Conservation (phyloP, 2,329 filamentous ascomycete species). For the Aureobasidium sp. region DNA sequence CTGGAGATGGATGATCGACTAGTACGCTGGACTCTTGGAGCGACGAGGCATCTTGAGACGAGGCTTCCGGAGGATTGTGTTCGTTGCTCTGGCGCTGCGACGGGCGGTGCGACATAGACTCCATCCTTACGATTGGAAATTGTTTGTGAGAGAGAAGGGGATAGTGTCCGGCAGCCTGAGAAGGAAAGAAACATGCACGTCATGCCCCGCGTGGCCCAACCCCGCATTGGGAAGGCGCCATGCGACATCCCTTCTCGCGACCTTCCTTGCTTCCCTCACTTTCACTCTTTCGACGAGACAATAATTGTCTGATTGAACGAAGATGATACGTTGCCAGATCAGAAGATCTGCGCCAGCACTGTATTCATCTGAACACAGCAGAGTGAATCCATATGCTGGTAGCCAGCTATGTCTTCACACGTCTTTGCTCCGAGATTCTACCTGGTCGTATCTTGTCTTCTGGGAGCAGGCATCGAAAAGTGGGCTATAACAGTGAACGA, state of each 20-base stretch:
- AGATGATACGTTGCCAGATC: neutral
- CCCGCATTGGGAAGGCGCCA: slow-evolving; percentile 1
- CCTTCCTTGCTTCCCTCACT: neutral
- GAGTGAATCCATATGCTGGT: too few relatives aligned
- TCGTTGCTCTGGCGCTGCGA: slow-evolving; percentile 4
- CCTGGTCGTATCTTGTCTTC: too few relatives aligned
- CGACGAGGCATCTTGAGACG: neutral
- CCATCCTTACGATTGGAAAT: neutral
- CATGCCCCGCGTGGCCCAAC: neutral
- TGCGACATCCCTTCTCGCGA: neutral
- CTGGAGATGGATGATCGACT: neutral
- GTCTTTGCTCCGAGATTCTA: too few relatives aligned
- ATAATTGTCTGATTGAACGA: neutral
- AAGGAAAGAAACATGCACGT: neutral
- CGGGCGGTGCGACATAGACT: slow-evolving; percentile 1
- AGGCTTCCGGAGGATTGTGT: neutral
- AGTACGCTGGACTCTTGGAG: slow-evolving; percentile 10
- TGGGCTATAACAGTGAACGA: too few relatives aligned
- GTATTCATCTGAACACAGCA: too few relatives aligned
- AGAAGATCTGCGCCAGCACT: neutral
- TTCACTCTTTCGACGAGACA: neutral
- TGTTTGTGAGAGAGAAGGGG: neutral
- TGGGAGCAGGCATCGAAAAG: too few relatives aligned
- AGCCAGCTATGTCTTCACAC: too few relatives aligned
- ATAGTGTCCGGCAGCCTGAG: neutral